Evolutionary conservation across 139 green algal genomes (phyloP).

Genomic region (Gonium pectorale): DNA sequence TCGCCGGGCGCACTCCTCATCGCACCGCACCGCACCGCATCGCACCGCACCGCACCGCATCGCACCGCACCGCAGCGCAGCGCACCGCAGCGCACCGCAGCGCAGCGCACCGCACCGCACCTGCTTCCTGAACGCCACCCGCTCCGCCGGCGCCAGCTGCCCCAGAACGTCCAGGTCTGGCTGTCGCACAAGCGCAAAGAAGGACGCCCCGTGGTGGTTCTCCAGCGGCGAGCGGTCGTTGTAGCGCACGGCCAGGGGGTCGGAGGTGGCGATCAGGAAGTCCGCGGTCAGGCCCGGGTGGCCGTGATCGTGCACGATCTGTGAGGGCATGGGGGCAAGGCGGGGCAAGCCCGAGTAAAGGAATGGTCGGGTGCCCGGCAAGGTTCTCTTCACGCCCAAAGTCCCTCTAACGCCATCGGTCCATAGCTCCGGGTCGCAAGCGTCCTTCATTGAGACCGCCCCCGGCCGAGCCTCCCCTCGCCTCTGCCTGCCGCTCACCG

Average conservation of each 20-base stretch:
- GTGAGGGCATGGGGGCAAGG: background rate
- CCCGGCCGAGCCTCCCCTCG: too few relatives aligned
- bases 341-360: background rate
- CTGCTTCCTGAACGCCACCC: constrained; percentile 34
- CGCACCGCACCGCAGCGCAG: background rate
- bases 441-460: background rate
- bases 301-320: constrained; percentile 44
- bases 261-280: constrained; percentile 48
- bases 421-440: background rate
- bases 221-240: constrained; percentile 57
- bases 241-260: constrained; percentile 54
- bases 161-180: constrained; percentile 38
- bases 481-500: background rate
- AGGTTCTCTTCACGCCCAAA: too few relatives aligned
- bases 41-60: background rate
- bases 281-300: constrained; percentile 59
- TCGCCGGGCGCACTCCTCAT: too few relatives aligned
- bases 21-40: background rate
- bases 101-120: background rate
- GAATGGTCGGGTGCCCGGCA: background rate
- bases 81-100: background rate
- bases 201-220: constrained; percentile 50
- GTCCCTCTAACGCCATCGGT: background rate
- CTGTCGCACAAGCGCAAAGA: constrained; percentile 38
- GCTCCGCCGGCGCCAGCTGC: background rate